Evolutionary conservation across 2,329 filamentous ascomycete species (phyloP).

Genomic region (Ustilaginoidea virens): DNA sequence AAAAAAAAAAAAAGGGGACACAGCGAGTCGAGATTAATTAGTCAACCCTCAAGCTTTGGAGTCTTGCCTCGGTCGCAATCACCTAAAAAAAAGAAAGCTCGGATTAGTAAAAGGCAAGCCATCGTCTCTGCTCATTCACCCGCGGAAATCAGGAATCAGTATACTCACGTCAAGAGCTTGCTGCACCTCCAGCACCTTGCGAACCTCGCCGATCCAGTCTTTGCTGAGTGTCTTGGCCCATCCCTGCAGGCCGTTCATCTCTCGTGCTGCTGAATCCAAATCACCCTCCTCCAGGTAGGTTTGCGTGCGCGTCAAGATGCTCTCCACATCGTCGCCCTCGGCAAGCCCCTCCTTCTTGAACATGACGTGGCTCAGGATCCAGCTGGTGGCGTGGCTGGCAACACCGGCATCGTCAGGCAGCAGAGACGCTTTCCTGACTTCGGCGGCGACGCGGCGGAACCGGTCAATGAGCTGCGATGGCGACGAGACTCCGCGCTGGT

Average conservation of each 20-base stretch:
- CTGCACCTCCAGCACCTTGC: conserved; percentile 85
- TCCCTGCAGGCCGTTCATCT: conserved; percentile 84
- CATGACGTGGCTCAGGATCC: conserved; percentile 80
- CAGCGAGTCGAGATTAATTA: no score
- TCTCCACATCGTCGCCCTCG: conserved; percentile 81
- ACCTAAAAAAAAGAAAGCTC: conserved; percentile 35
- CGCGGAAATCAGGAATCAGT: no score
- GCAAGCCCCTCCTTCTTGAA: conserved; percentile 88
- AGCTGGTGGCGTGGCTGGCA: conserved; percentile 82
- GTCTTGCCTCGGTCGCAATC: conserved; percentile 75
- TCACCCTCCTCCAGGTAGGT: conserved; percentile 85
- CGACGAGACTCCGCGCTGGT: conserved; percentile 80
- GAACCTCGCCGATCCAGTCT: conserved; percentile 85
- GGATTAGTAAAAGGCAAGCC: conserved; percentile 14
- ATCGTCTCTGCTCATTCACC: no score
- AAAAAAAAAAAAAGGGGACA: no score
- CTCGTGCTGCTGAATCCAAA: conserved; percentile 75
- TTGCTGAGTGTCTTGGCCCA: conserved; percentile 93
- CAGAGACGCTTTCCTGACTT: conserved; percentile 88
- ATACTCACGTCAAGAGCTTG: conserved; percentile 83
- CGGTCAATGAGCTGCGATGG: conserved; percentile 80
- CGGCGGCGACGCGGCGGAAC: conserved; percentile 80
- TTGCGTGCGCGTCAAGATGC: conserved; percentile 78
- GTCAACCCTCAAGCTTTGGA: conserved; percentile 77
- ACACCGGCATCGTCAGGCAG: conserved; percentile 89